Evolutionary conservation across 2,329 filamentous ascomycete genomes (phyloP), one percentile per base, ranked within the genome.

Genomic region (Leptoxyphium fumago): DNA sequence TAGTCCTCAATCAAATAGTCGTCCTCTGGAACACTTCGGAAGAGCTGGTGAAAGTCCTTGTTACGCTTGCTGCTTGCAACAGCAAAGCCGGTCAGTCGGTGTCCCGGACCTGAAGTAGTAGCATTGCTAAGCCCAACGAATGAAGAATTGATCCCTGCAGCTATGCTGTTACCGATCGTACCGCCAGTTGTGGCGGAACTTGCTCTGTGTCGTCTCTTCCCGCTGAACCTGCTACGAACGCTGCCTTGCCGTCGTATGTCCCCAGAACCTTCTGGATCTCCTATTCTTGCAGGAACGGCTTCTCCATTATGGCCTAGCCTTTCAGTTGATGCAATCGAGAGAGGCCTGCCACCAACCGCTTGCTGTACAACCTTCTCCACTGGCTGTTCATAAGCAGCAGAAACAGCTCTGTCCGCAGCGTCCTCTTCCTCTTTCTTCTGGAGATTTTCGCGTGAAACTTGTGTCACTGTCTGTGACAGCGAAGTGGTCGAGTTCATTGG

Each of bases 1-100:
- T 96, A 98, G 62, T 98, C 91, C 60, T 98, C 91, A 51, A 98
- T 96, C 21, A 98, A 73, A 59, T 94, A 95, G 62, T 98, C 91
- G 56, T 98, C 91, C 52, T 96, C 89, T 1, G 93, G 91, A 1
- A 98, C 91, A 60, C 88, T 96, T 64, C 91, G 84, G 70, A 98
- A 98, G 2, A 94, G 68, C 46, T 75, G 76, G 62, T 98, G 91
- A 56, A 96, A 98, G 58, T 96, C 91, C 41, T 86, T 78, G 64
- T 98, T 98, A 45, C 93, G 78, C 67, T 91, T 95, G 62, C 93
- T 94, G 61, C 84, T 93, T 41, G 91, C 91, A 50, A 96, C 87
- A 41, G 91, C 89, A 61, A 98, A 98, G 0, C 91, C 91, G 4
- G 89, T 94, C 50, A 94, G 71, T 50, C 88, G 87, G 39, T 84